Conservation (phyloP, 495 filamentous ascomycete genomes). For the Tuber brumale region DNA sequence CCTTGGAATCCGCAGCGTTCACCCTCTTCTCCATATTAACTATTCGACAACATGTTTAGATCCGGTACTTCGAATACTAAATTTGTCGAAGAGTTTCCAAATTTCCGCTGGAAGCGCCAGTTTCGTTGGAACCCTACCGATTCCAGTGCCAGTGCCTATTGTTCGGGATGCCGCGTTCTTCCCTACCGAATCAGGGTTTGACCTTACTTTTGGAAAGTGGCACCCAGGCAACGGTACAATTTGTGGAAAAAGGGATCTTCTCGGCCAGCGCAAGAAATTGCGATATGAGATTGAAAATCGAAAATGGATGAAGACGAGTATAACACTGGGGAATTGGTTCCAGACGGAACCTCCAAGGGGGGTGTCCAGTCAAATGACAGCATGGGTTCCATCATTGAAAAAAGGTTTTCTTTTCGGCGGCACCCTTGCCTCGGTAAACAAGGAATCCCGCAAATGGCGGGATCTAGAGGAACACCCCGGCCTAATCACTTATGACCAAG, state of each 20-base stretch:
- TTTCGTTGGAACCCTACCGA: neutral
- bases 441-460: neutral
- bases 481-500: conserved; percentile 8
- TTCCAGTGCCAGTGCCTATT: neutral
- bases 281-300: neutral
- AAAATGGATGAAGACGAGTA: neutral
- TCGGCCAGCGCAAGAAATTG: neutral
- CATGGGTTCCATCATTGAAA: conserved; percentile 10
- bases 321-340: no score
- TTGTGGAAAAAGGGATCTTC: neutral
- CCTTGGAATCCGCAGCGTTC: neutral
- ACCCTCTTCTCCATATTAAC: neutral
- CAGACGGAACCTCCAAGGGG: neutral
- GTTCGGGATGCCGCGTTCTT: conserved; percentile 1
- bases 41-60: neutral
- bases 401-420: conserved; percentile 14
- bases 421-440: neutral
- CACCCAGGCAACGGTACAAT: neutral
- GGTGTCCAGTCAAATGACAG: conserved; percentile 1
- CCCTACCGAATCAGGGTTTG: neutral
- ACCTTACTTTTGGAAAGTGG: neutral
- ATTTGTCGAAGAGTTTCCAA: neutral
- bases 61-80: neutral
- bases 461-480: neutral
- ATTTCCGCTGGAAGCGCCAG: neutral